These are phyloP conservation scores for Tylopilus orsonianus DNA, from an alignment of 1,284 basidiomycete species.

Conservation along the genomic window DNA sequence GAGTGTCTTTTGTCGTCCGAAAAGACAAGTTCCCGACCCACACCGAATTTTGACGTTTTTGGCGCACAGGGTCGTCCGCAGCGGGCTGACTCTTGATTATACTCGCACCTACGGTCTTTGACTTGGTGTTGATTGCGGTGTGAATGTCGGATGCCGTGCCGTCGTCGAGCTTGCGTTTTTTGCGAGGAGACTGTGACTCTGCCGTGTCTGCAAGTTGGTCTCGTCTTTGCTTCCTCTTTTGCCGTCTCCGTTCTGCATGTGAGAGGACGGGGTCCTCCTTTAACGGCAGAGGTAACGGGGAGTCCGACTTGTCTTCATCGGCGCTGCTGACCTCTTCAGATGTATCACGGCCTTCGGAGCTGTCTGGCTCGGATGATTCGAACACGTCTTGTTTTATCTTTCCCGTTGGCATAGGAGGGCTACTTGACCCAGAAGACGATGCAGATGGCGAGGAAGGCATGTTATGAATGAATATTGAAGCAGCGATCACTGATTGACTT, in stretches of 20 bases:
- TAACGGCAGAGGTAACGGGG: slow-evolving; percentile 7
- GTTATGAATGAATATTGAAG: neutral
- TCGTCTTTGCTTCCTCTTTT: slow-evolving; percentile 51
- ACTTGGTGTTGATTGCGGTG: neutral
- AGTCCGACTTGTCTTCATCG: slow-evolving; percentile 13
- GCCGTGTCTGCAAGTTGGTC: neutral
- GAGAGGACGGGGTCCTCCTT: slow-evolving; percentile 50
- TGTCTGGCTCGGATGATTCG: slow-evolving; percentile 12
- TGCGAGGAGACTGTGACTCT: slow-evolving; percentile 27
- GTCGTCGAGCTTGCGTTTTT: slow-evolving; percentile 50
- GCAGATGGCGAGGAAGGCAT: slow-evolving; percentile 19
- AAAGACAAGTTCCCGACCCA: slow-evolving; percentile 97
- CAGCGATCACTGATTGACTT: neutral
- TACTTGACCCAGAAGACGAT: slow-evolving; percentile 20
- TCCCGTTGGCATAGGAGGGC: slow-evolving; percentile 14
- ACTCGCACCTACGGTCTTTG: neutral
- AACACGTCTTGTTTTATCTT: slow-evolving; percentile 23
- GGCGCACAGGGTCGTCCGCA: slow-evolving; percentile 15
- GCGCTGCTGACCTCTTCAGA: slow-evolving; percentile 11
- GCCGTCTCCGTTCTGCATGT: slow-evolving; percentile 66
- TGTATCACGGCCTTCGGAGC: slow-evolving; percentile 1
- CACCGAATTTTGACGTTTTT: slow-evolving; percentile 75
- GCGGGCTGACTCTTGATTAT: neutral
- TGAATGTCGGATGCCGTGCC: slow-evolving; percentile 24
- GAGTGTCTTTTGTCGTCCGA: slow-evolving; percentile 76